These are phyloP conservation scores for Phlebiopsis gigantea DNA, from an alignment of 768 basidiomycete genomes.

Conservation along the genomic window DNA sequence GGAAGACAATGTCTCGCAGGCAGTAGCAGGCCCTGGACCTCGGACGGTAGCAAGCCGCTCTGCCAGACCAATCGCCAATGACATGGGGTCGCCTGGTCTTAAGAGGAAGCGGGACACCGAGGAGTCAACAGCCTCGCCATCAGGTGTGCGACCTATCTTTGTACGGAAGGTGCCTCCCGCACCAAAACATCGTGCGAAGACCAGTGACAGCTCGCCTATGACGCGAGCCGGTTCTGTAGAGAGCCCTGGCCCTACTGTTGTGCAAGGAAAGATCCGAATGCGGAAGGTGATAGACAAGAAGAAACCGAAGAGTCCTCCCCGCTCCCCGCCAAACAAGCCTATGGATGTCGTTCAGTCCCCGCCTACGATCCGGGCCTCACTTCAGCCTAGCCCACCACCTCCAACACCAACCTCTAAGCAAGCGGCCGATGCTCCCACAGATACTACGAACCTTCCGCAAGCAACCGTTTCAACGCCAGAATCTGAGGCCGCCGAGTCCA, in stretches of 20 bases:
- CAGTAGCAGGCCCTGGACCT: constrained; percentile 13
- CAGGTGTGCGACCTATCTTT: constrained; percentile 25
- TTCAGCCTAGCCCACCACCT: not conserved
- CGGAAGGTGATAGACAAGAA: constrained; percentile 36
- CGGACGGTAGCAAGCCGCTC: constrained; percentile 4
- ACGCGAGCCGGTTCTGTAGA: not conserved
- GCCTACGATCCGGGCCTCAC: not conserved
- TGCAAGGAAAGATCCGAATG: constrained; percentile 29
- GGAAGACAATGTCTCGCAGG: constrained; percentile 2
- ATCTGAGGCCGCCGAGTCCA: not conserved
- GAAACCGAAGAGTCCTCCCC: constrained; percentile 12
- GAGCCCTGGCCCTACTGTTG: constrained; percentile 9
- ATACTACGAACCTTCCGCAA: not conserved
- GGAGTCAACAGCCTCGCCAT: constrained; percentile 15
- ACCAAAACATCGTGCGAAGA: constrained; percentile 12
- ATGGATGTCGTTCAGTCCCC: not conserved
- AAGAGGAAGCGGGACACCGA: constrained; percentile 30
- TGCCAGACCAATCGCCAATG: not conserved
- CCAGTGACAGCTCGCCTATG: not conserved
- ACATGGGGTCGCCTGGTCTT: constrained; percentile 14
- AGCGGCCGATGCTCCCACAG: not conserved
- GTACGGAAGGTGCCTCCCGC: constrained; percentile 29
- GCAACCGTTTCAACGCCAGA: not conserved
- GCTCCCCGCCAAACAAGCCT: not conserved
- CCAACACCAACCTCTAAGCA: not conserved